phyloP scores from a whole-genome alignment of 2,329 filamentous ascomycete species.

The Eutypella sp. region DNA sequence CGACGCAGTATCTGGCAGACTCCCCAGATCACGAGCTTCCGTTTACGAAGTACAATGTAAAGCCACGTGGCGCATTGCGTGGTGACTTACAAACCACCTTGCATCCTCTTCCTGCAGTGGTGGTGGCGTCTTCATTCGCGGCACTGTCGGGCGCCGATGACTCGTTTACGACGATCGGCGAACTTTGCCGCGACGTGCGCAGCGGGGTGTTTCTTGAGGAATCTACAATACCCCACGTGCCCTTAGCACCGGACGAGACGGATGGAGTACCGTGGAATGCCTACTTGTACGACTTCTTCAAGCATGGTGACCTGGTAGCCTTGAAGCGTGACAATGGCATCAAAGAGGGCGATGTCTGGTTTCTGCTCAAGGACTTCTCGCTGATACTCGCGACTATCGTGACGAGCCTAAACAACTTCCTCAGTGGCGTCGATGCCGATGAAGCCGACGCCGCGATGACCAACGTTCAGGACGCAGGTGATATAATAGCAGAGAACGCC shows the following conservation, averaged over 20 bases:
- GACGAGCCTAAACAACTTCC: constrained; percentile 54
- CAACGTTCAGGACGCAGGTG: constrained; percentile 34
- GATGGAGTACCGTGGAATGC: constrained; percentile 51
- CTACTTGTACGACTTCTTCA: constrained; percentile 73
- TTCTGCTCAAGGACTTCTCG: constrained; percentile 56
- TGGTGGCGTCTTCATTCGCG: constrained; percentile 62
- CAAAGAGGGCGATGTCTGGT: constrained; percentile 65
- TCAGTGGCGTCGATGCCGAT: constrained; percentile 42
- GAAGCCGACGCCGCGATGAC: constrained; percentile 37
- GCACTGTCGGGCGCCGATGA: constrained; percentile 66
- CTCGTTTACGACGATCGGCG: constrained; percentile 57
- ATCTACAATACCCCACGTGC: constrained; percentile 64
- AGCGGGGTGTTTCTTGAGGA: constrained; percentile 70
- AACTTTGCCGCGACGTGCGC: constrained; percentile 62
- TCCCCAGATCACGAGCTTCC: constrained; percentile 52
- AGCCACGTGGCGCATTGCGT: constrained; percentile 20
- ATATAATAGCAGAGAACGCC: constrained; percentile 19
- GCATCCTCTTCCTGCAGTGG: constrained; percentile 32
- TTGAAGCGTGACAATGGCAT: constrained; percentile 63
- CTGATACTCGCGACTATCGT: constrained; percentile 66
- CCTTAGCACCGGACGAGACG: constrained; percentile 53
- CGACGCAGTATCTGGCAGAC: constrained; percentile 55
- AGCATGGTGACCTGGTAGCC: constrained; percentile 59
- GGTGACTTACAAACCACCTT: constrained; percentile 17
- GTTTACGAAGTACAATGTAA: constrained; percentile 47